Evolutionary conservation across 805 yeast species (phyloP), one percentile per base, ranked within the genome.

Genomic region (Candida corydali): DNA sequence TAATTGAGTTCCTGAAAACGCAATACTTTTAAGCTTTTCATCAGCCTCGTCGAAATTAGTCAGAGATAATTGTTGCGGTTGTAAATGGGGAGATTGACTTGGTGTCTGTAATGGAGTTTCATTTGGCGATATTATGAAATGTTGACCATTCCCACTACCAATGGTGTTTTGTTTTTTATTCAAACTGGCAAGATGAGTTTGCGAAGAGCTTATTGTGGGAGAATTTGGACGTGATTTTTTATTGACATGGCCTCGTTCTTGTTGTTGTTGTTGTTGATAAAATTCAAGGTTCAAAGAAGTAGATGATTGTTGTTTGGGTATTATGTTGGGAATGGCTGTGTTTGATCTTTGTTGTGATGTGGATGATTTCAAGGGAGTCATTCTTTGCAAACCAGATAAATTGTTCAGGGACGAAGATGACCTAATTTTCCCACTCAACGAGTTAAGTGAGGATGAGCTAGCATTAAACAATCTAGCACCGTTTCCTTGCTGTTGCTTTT

Each of bases 41-140:
- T 54, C 57, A 3, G 49, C 51, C 19, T 46, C 45, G 17, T 55
- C 43, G 37, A 59, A 44, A 27, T 47, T 50, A 11, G 12, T 39
- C n/a, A 28, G 41, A 5, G 5, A 5, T 24, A 30, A 26, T 18
- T 39, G 34, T 38, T 51, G 54, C 3, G 69, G 59, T 28, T 49
- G 54, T 29, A 72, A 45, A 31, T 57, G 70, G n/a, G 78, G 78
- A 32, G 73, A 64, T 38, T 73, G 76, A 14, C 34, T 31, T 10
- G 76, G 76, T 0, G 77, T 73, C 39, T 68, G 71, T 27, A 71
- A 45, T 8, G 78, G 78, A 5, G 78, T 73, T 10, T 69, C 76
- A 35, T 55, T 58, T 31, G 75, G 65, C 12, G 65, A 49, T n/a
- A 54, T 54, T 8, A 59, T 49, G 35, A 60, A 59, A 8, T 32